Evolutionary conservation across 2,329 filamentous ascomycete species (phyloP), one percentile per base, ranked within the genome.

Genomic region (Xylaria polymorpha): DNA sequence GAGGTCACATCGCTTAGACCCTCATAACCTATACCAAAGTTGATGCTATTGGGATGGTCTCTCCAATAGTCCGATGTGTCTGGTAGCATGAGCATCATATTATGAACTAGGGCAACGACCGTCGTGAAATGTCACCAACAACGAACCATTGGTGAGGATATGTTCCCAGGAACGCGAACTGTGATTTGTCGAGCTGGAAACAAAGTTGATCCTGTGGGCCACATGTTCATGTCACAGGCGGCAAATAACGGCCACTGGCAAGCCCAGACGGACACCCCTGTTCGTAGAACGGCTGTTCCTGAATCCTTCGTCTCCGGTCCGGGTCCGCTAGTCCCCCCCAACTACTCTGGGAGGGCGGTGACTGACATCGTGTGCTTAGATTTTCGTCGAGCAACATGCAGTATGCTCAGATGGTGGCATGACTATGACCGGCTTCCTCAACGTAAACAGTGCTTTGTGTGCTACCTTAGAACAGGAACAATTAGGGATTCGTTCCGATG

Each of bases 161-260:
- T 10, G 25, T 69, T 58, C 59, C 51, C 55, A 18, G 41, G 37
- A 39, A 48, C 66, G 66, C 67, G 68, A 64, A 55, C 58, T 71
- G 62, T 75, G 74, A 74, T 77, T 77, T 71, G 75, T 61, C 71
- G 68, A 71, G 69, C 35, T 32, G 51, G 7, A 51, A 43, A 62
- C 48, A 25, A 57, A 58, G 56, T 22, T 64, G 15, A 48, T 68
- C 39, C 25, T 39, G 64, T 66, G 61, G 72, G 71, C 71, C 67
- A 59, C 37, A 51, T 61, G 64, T 64, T 67, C 57, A 71, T 74
- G 74, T 73, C 71, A 66, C 65, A 57, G 72, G 75, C 75, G 74
- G 71, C 66, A 76, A 76, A 68, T 69, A 63, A 12, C 55, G 68
- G 65, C 68, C 74, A 72, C 50, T 68, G 57, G 50, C 32, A 32